phyloP scores from a whole-genome alignment of 2,329 filamentous ascomycete genomes.

The Aspergillus pseudoviridinutans region DNA sequence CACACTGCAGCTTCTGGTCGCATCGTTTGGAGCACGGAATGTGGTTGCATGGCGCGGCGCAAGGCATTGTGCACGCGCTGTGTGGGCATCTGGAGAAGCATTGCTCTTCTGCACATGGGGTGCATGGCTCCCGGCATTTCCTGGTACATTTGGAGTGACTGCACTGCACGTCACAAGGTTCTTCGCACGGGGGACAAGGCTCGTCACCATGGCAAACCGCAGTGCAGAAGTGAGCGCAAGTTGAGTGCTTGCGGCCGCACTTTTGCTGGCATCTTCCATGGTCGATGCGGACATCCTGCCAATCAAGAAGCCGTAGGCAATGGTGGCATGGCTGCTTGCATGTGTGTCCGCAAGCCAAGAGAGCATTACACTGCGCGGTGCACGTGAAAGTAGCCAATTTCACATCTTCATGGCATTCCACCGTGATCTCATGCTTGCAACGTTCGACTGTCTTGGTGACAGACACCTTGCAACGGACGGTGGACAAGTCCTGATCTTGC shows the following conservation, averaged over 20 bases:
- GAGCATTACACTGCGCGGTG: conserved; percentile 41
- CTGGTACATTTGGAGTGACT: conserved; percentile 54
- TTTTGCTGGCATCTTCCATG: conserved; percentile 42
- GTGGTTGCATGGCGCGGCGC: conserved; percentile 64
- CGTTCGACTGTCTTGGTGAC: conserved; percentile 50
- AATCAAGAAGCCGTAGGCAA: conserved; percentile 43
- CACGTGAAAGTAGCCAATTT: conserved; percentile 45
- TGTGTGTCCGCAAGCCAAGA: conserved; percentile 55
- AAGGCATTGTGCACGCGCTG: conserved; percentile 50
- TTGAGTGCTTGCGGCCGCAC: conserved; percentile 51
- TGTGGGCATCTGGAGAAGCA: conserved; percentile 58
- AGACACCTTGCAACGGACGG: conserved; percentile 47
- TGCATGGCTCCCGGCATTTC: conserved; percentile 57
- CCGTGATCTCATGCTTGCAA: conserved; percentile 52
- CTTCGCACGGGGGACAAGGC: conserved; percentile 25
- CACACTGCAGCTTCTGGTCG: conserved; percentile 50
- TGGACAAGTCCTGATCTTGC: conserved; percentile 41
- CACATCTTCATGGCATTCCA: conserved; percentile 52
- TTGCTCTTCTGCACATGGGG: conserved; percentile 53
- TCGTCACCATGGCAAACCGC: conserved; percentile 48
- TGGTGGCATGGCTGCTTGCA: conserved; percentile 49
- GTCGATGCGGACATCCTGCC: conserved; percentile 27
- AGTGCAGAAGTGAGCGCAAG: conserved; percentile 56
- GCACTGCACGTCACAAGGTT: conserved; percentile 54
- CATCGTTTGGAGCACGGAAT: conserved; percentile 63